A percentile compares a stretch with the other conserved stretches of the same genome.
Evolutionary conservation across 352 stramenopile species (phyloP).

Genomic region (Pythium insidiosum): DNA sequence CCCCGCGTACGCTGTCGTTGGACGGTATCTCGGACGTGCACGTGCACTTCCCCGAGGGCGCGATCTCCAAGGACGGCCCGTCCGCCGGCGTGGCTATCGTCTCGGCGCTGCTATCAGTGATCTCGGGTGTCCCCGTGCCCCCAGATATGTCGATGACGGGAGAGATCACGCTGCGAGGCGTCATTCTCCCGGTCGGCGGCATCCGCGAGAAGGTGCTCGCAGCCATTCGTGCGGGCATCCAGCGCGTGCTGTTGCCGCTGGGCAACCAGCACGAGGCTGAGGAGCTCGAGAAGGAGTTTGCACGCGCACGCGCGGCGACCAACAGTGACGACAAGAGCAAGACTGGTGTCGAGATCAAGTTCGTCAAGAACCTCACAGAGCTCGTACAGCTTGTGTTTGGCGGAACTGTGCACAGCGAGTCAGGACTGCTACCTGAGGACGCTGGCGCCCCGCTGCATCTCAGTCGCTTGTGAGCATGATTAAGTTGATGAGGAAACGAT

Average conservation of each 20-base stretch:
- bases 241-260: constrained; percentile 65
- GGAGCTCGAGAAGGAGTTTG: constrained; percentile 59
- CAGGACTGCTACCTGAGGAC: constrained; percentile 1
- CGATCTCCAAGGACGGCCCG: constrained; percentile 86
- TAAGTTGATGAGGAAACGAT: not conserved
- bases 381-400: constrained; percentile 62
- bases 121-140: constrained; percentile 52
- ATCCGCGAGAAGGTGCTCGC: constrained; percentile 88
- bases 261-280: constrained; percentile 71
- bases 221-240: constrained; percentile 79
- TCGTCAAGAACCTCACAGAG: constrained; percentile 60
- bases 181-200: constrained; percentile 87
- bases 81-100: constrained; percentile 84
- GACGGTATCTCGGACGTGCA: constrained; percentile 70
- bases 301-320: constrained; percentile 10
- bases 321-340: constrained; percentile 7
- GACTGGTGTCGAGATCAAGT: constrained; percentile 41
- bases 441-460: constrained; percentile 4
- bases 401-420: constrained; percentile 43
- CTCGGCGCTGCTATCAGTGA: constrained; percentile 73
- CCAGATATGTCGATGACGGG: constrained; percentile 85
- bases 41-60: constrained; percentile 86
- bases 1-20: constrained; percentile 26
- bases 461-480: constrained; percentile 7
- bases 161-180: constrained; percentile 80